These are phyloP conservation scores for Epichloe hybrida DNA, from an alignment of 2,329 filamentous ascomycete genomes.

Conservation along the genomic window DNA sequence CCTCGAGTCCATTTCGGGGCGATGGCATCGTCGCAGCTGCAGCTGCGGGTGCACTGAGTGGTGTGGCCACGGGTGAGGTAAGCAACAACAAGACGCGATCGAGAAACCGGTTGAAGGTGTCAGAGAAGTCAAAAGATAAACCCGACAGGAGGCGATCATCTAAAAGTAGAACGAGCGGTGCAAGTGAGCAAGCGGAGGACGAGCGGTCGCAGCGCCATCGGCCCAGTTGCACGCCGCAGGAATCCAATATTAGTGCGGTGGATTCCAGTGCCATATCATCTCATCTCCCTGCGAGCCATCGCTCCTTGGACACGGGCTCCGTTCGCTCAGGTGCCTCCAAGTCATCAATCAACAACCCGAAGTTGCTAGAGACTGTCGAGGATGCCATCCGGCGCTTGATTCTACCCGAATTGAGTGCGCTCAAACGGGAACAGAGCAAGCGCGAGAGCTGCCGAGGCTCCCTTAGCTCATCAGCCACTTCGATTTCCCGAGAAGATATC, in stretches of 20 bases:
- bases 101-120: slow-evolving; percentile 28
- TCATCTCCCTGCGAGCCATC: slow-evolving; percentile 38
- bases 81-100: slow-evolving; percentile 32
- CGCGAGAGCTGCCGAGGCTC: slow-evolving; percentile 59
- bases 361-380: slow-evolving; percentile 79
- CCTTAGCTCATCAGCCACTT: slow-evolving; percentile 40
- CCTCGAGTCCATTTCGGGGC: slow-evolving; percentile 28
- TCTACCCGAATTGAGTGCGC: slow-evolving; percentile 76
- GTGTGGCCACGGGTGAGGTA: slow-evolving; percentile 27
- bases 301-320: slow-evolving; percentile 41
- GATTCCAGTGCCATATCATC: slow-evolving; percentile 44
- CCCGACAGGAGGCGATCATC: slow-evolving; percentile 33
- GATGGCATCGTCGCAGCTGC: slow-evolving; percentile 26
- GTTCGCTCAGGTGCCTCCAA: slow-evolving; percentile 38
- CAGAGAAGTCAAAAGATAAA: slow-evolving; percentile 31
- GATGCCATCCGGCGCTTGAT: slow-evolving; percentile 85
- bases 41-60: slow-evolving; percentile 19
- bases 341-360: slow-evolving; percentile 84
- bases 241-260: slow-evolving; percentile 37
- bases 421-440: slow-evolving; percentile 82
- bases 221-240: slow-evolving; percentile 38
- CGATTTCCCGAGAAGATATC: slow-evolving; percentile 38
- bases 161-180: slow-evolving; percentile 37
- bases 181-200: slow-evolving; percentile 32
- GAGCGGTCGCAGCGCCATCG: slow-evolving; percentile 35